Percentiles rank a stretch among this genome's conserved stretches.
These are phyloP conservation scores for Annona cherimola DNA, from an alignment of 164 flowering plant genomes.

Conservation along the genomic window DNA sequence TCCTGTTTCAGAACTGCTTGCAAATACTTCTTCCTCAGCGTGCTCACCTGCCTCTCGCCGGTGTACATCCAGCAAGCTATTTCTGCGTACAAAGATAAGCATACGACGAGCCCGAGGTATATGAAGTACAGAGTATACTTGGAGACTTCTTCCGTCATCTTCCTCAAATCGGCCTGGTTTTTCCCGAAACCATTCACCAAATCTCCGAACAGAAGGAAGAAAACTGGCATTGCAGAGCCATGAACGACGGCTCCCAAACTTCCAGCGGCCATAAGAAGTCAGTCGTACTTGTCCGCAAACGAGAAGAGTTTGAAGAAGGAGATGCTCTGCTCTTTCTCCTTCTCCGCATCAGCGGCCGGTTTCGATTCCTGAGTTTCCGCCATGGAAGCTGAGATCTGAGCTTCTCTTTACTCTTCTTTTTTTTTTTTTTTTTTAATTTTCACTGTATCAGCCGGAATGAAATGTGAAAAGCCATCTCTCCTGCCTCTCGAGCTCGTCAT, in stretches of 20 bases:
- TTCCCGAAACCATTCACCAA: conserved; percentile 95
- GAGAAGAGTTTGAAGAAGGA: conserved; percentile 81
- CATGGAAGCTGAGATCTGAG: conserved; percentile 5
- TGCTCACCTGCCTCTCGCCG: conserved; percentile 88
- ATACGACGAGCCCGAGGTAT: conserved; percentile 84
- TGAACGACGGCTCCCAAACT: conserved; percentile 83
- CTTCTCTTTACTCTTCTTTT: not conserved
- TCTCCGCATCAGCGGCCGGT: conserved; percentile 62
- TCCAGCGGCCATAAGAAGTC: conserved; percentile 63
- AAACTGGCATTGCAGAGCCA: conserved; percentile 98
- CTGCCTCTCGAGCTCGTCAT: too few relatives aligned
- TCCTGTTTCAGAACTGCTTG: conserved; percentile 95
- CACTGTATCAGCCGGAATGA: too few relatives aligned
- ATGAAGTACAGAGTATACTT: conserved; percentile 94
- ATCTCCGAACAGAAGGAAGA: conserved; percentile 86
- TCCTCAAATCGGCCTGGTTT: conserved; percentile 66
- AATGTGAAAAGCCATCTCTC: too few relatives aligned
- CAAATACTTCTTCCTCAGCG: conserved; percentile 79
- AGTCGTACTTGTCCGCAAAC: conserved; percentile 83
- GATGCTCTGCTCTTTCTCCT: conserved; percentile 79
- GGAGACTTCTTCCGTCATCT: conserved; percentile 77
- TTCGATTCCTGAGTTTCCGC: conserved; percentile 33
- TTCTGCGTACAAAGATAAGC: conserved; percentile 93
- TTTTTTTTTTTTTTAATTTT: too few relatives aligned
- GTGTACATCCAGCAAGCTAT: conserved; percentile 97